These are phyloP conservation scores for Diospyros kaki DNA, from an alignment of 148 eudicot genomes.

Conservation along the genomic window DNA sequence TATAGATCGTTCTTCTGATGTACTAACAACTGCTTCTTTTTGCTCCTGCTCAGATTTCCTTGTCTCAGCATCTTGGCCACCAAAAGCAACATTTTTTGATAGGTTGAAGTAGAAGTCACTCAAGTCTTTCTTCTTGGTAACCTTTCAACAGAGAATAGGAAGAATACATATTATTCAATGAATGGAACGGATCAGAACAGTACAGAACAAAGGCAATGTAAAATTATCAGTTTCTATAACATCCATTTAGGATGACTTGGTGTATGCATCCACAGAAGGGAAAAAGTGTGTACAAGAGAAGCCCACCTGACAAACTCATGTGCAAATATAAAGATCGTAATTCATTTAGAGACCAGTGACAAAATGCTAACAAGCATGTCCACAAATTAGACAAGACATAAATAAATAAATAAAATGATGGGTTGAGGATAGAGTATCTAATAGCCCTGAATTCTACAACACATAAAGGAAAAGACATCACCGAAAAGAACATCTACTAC, in stretches of 20 bases:
- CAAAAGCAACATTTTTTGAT: conserved; percentile 72
- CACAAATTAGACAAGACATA: not conserved
- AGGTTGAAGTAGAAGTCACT: conserved; percentile 87
- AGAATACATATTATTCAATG: not conserved
- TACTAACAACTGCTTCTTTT: conserved; percentile 20
- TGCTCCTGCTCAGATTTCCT: conserved; percentile 22
- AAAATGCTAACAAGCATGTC: conserved; percentile 1
- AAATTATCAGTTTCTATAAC: not conserved
- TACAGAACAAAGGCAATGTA: not conserved
- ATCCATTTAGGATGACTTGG: not conserved
- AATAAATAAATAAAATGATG: too few relatives aligned
- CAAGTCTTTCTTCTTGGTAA: conserved; percentile 78
- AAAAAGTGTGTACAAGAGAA: not conserved
- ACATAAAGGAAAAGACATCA: too few relatives aligned
- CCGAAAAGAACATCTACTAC: too few relatives aligned
- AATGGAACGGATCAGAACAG: not conserved
- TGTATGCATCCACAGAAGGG: not conserved
- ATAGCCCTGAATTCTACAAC: too few relatives aligned
- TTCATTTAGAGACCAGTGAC: not conserved
- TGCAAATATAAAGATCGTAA: not conserved
- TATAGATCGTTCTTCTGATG: conserved; percentile 24
- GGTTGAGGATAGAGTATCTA: too few relatives aligned
- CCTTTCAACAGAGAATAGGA: conserved; percentile 31
- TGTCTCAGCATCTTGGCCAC: conserved; percentile 41
- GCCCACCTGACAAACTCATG: too few relatives aligned